These are phyloP conservation scores for Amylocarpus encephaloides DNA, from an alignment of 2,329 filamentous ascomycete species.

Conservation along the genomic window DNA sequence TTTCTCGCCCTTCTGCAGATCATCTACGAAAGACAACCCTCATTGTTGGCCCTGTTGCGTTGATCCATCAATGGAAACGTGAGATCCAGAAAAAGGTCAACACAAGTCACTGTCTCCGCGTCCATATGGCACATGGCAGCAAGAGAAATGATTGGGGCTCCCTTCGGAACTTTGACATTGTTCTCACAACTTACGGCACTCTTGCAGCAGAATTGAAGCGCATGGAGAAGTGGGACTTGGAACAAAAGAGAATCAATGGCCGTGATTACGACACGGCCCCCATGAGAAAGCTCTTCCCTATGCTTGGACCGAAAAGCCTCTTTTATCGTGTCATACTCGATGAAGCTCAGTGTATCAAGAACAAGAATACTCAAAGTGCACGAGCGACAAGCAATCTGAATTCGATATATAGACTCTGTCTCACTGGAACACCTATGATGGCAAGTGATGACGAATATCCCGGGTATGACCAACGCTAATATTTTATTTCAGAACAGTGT, in stretches of 20 bases:
- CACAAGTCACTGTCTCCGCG: slow-evolving; percentile 49
- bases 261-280: slow-evolving; percentile 34
- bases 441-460: neutral
- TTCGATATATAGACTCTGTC: slow-evolving; percentile 61
- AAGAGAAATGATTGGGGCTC: slow-evolving; percentile 54
- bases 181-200: slow-evolving; percentile 74
- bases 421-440: slow-evolving; percentile 85
- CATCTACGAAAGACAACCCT: slow-evolving; percentile 55
- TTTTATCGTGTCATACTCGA: slow-evolving; percentile 72
- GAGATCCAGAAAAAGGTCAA: slow-evolving; percentile 70
- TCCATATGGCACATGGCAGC: slow-evolving; percentile 62
- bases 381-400: slow-evolving; percentile 53
- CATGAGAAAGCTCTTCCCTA: slow-evolving; percentile 23
- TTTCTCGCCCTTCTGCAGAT: slow-evolving; percentile 50
- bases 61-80: slow-evolving; percentile 78
- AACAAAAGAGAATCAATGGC: slow-evolving; percentile 25
- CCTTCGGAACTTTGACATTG: slow-evolving; percentile 62
- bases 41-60: slow-evolving; percentile 71
- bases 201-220: slow-evolving; percentile 61
- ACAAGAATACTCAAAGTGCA: slow-evolving; percentile 56
- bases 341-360: slow-evolving; percentile 78
- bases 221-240: slow-evolving; percentile 40
- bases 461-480: neutral
- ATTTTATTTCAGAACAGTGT: slow-evolving; percentile 51
- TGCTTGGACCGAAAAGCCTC: slow-evolving; percentile 53